Evolutionary conservation across 352 stramenopile species (phyloP).

Genomic region (Globisporangium paddicum): DNA sequence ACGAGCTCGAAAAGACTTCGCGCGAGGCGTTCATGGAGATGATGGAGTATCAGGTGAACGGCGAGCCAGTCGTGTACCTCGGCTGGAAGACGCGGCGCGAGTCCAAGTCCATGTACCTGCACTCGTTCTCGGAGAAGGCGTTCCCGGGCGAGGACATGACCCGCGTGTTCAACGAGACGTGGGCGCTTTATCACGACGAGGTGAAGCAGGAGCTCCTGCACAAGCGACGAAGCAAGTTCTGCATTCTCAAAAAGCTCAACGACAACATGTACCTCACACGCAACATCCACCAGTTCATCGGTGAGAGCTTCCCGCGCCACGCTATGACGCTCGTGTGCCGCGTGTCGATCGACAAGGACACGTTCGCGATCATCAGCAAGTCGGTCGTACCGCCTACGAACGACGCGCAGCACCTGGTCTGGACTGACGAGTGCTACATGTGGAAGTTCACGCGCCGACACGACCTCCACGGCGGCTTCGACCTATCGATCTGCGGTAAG

Average conservation of each 20-base stretch:
- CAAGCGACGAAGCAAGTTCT: slow-evolving; percentile 77
- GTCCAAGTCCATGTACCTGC: slow-evolving; percentile 85
- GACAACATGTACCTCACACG: slow-evolving; percentile 84
- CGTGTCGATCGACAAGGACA: slow-evolving; percentile 81
- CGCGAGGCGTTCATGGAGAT: slow-evolving; percentile 77
- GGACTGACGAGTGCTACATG: slow-evolving; percentile 85
- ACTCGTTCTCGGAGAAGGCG: slow-evolving; percentile 69
- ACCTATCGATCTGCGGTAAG: slow-evolving; percentile 69
- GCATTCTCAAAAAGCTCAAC: slow-evolving; percentile 80
- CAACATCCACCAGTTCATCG: slow-evolving; percentile 87
- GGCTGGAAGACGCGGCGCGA: slow-evolving; percentile 79
- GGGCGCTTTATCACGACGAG: slow-evolving; percentile 72
- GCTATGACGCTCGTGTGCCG: slow-evolving; percentile 79
- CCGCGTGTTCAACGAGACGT: slow-evolving; percentile 76
- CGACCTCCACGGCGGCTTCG: slow-evolving; percentile 58
- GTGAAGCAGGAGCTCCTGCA: slow-evolving; percentile 65
- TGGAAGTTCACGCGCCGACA: slow-evolving; percentile 66
- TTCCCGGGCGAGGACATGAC: slow-evolving; percentile 70
- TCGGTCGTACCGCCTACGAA: slow-evolving; percentile 73
- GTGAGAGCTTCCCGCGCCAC: slow-evolving; percentile 80
- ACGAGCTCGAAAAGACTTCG: slow-evolving; percentile 75
- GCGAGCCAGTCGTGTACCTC: slow-evolving; percentile 57
- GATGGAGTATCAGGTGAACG: slow-evolving; percentile 76
- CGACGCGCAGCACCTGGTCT: slow-evolving; percentile 83
- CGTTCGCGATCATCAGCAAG: slow-evolving; percentile 78